phyloP scores from a whole-genome alignment of 345 rosid species.

The Eucalyptus decipiens region DNA sequence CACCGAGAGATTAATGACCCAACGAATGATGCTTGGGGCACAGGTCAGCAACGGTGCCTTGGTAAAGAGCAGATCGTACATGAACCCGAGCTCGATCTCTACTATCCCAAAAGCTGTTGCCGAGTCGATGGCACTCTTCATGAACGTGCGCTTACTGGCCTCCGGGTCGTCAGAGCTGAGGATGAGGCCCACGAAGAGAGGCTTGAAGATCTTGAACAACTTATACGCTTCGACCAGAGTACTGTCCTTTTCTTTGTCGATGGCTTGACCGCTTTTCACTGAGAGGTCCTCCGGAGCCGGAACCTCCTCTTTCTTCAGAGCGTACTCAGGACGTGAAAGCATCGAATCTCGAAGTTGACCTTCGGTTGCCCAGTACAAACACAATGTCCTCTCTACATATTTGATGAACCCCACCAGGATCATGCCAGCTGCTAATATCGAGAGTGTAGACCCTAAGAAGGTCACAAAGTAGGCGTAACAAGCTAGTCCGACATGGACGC shows the following conservation, averaged over 20 bases:
- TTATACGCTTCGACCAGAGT: not conserved
- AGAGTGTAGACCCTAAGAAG: constrained; percentile 1
- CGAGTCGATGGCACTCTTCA: not conserved
- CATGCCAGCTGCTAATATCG: constrained; percentile 7
- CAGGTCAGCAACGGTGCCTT: too few species aligned
- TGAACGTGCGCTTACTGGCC: not conserved
- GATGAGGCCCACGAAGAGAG: not conserved
- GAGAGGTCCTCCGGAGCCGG: not conserved
- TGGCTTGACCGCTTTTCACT: not conserved
- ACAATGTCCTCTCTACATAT: constrained; percentile 26
- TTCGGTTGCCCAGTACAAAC: constrained; percentile 20
- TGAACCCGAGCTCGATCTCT: not conserved
- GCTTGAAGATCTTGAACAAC: not conserved
- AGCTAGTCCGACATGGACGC: not conserved
- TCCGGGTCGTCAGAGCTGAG: not conserved
- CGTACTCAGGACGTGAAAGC: not conserved
- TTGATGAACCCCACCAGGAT: constrained; percentile 24
- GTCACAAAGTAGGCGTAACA: constrained; percentile 13
- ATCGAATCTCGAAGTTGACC: constrained; percentile 11
- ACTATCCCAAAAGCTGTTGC: not conserved
- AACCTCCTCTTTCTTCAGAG: not conserved
- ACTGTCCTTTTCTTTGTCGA: not conserved
- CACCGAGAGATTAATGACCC: too few species aligned
- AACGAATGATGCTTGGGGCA: too few species aligned
- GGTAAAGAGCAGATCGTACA: too few species aligned